Conservation (phyloP, 1,284 basidiomycete species). For the Volvariella volvacea region DNA sequence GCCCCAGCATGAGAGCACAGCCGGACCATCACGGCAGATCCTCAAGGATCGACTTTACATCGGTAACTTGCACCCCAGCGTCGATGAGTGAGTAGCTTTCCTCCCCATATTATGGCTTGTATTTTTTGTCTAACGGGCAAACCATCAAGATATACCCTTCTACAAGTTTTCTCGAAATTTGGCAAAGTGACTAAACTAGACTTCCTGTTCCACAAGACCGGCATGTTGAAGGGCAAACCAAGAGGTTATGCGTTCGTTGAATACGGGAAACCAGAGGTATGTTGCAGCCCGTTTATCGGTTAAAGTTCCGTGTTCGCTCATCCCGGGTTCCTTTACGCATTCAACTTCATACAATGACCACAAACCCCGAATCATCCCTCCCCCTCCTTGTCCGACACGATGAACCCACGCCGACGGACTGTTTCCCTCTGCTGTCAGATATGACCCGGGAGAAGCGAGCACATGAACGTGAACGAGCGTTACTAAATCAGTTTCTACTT, state of each 20-base stretch:
- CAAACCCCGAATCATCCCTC: too few species aligned
- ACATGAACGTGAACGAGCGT: too few species aligned
- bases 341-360: constrained; percentile 2
- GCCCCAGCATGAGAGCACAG: constrained; percentile 10
- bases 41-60: constrained; percentile 79
- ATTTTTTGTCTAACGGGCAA: too few species aligned
- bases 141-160: constrained; percentile 72
- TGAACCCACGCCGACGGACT: too few species aligned
- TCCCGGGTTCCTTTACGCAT: constrained; percentile 39
- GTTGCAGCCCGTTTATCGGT: constrained; percentile 26
- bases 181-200: constrained; percentile 92
- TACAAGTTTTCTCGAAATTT: constrained; percentile 86
- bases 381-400: too few species aligned
- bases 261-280: constrained; percentile 72
- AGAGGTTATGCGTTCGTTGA: constrained; percentile 95
- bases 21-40: constrained; percentile 22
- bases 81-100: constrained; percentile 88
- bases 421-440: too few species aligned
- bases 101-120: too few species aligned
- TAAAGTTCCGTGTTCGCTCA: constrained; percentile 30
- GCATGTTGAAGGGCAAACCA: constrained; percentile 84
- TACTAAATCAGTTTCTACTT: too few species aligned
- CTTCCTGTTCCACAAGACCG: constrained; percentile 92
- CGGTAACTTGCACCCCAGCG: constrained; percentile 82
- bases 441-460: too few species aligned